Percentiles rank a stretch among this genome's conserved stretches.
Evolutionary conservation across 108 stramenopile genomes (phyloP).

Genomic region (Cyclotella cryptica): DNA sequence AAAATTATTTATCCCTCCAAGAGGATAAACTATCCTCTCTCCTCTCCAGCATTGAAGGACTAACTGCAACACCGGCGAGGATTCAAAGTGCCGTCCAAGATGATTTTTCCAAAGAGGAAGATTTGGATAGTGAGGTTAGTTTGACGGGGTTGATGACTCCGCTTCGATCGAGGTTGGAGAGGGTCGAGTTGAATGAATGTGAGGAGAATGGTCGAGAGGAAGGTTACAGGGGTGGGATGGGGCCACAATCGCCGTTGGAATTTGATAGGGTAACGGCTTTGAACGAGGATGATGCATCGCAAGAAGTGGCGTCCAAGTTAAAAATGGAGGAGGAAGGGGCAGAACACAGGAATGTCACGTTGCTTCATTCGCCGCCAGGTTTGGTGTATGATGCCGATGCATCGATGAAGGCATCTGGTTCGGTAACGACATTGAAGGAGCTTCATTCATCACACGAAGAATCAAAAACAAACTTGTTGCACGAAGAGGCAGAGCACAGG

Average conservation of each 20-base stretch:
- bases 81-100: not conserved
- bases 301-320: not conserved
- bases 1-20: conserved; percentile 1
- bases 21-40: conserved; percentile 1
- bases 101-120: not conserved
- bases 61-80: not conserved
- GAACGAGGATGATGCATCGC: not conserved
- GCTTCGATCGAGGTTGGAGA: not conserved
- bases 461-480: not conserved
- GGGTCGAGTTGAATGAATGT: not conserved
- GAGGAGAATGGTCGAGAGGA: not conserved
- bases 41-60: not conserved
- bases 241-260: too few species aligned
- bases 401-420: not conserved
- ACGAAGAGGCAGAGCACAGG: not conserved
- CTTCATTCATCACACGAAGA: too few species aligned
- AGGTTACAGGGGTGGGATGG: not conserved
- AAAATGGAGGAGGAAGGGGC: not conserved
- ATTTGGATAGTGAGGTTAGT: not conserved
- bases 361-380: not conserved
- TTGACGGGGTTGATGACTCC: not conserved
- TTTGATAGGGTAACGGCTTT: too few species aligned
- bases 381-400: not conserved
- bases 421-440: too few species aligned
- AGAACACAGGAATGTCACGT: not conserved